A percentile compares a stretch with the other conserved stretches of the same genome.
Evolutionary conservation across 1,284 basidiomycete species (phyloP).

Genomic region (Tilletia horrida): DNA sequence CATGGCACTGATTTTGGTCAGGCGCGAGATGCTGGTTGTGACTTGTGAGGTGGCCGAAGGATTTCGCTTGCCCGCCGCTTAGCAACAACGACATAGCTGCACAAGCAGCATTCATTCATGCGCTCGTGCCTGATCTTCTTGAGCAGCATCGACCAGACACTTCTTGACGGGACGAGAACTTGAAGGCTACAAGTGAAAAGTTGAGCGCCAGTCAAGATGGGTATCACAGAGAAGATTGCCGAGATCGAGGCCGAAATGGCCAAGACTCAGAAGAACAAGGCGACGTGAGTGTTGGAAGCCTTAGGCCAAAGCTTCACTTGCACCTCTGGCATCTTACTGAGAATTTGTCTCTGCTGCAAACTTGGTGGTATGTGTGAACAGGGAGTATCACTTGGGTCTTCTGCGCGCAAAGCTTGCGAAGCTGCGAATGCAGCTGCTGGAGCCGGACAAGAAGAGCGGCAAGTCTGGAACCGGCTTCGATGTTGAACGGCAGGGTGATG

Average conservation of each 20-base stretch:
- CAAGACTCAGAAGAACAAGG: constrained; percentile 58
- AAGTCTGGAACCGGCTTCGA: constrained; percentile 51
- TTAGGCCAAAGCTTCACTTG: not conserved
- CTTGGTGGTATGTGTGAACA: not conserved
- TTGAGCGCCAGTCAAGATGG: constrained; percentile 30
- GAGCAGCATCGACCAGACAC: too few relatives aligned
- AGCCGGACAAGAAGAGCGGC: constrained; percentile 44
- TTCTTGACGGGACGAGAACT: not conserved
- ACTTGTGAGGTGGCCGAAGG: too few relatives aligned
- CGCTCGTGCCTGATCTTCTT: too few relatives aligned
- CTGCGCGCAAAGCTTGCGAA: constrained; percentile 51
- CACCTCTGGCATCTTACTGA: too few relatives aligned
- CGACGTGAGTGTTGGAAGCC: constrained; percentile 32
- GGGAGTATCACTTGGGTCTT: constrained; percentile 46
- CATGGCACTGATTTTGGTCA: too few relatives aligned
- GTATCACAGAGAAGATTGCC: constrained; percentile 67
- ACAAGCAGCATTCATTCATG: too few relatives aligned
- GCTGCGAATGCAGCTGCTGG: constrained; percentile 48
- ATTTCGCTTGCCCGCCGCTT: too few relatives aligned
- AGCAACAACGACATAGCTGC: too few relatives aligned
- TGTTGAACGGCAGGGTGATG: constrained; percentile 50
- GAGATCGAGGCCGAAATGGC: constrained; percentile 97
- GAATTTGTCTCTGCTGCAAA: too few relatives aligned
- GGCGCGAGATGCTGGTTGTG: too few relatives aligned
- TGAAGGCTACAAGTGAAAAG: not conserved